Percentiles rank a stretch among this genome's conserved stretches.
Evolutionary conservation across 2,329 filamentous ascomycete species (phyloP).

Genomic region (Penicillium sp.): DNA sequence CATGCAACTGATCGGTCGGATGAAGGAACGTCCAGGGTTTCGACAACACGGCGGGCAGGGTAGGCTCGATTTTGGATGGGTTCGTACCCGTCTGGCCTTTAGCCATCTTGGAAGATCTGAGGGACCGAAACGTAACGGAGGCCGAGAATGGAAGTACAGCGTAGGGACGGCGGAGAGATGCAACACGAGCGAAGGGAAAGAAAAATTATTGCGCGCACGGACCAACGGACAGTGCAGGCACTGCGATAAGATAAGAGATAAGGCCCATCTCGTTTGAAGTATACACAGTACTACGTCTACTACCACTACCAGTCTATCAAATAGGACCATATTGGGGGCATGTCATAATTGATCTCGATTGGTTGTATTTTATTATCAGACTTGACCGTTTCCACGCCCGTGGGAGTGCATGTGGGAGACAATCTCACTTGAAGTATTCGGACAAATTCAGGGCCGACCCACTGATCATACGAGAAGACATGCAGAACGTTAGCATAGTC

Average conservation of each 20-base stretch:
- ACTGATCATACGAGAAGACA: too few species aligned
- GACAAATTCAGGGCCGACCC: too few species aligned
- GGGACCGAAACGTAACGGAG: background rate
- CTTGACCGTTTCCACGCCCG: too few species aligned
- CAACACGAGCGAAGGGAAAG: constrained; percentile 18
- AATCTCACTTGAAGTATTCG: too few species aligned
- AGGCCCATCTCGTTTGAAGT: background rate
- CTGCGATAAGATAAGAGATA: constrained; percentile 23
- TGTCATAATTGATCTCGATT: too few species aligned
- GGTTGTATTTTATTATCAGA: too few species aligned
- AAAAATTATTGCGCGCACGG: constrained; percentile 30
- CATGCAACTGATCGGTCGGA: constrained; percentile 67
- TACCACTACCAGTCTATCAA: background rate
- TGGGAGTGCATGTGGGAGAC: too few species aligned
- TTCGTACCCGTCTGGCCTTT: constrained; percentile 17
- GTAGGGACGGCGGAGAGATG: background rate
- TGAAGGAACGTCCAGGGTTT: constrained; percentile 77
- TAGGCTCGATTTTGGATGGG: background rate
- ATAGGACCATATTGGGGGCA: too few species aligned
- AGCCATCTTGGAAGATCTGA: constrained; percentile 19
- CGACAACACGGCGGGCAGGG: constrained; percentile 51
- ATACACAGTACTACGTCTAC: background rate
- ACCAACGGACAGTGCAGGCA: constrained; percentile 8
- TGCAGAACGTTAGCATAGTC: too few species aligned
- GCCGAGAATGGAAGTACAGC: background rate